These are phyloP conservation scores for Lepidium didymum DNA, from an alignment of 345 rosid genomes.

Conservation along the genomic window DNA sequence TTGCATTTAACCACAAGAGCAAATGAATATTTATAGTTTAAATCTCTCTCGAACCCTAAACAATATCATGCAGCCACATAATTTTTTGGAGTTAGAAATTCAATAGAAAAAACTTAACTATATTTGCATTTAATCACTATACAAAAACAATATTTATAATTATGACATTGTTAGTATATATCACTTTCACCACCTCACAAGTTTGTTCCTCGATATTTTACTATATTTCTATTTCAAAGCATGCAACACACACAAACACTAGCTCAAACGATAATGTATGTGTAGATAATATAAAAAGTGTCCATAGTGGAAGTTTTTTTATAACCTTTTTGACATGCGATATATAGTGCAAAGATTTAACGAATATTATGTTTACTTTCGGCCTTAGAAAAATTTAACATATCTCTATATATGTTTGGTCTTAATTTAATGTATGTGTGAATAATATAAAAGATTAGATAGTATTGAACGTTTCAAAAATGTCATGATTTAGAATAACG, in stretches of 20 bases:
- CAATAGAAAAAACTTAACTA: too few species aligned
- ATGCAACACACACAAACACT: constrained; percentile 6
- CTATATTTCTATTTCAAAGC: neutral
- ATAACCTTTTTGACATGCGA: neutral
- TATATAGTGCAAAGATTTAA: neutral
- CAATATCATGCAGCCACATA: too few species aligned
- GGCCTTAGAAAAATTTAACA: neutral
- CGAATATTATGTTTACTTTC: constrained; percentile 3
- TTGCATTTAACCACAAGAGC: too few species aligned
- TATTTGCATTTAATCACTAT: too few species aligned
- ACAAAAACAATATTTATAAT: too few species aligned
- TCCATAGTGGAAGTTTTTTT: neutral
- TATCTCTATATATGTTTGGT: neutral
- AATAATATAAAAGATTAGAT: neutral
- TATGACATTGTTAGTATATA: neutral
- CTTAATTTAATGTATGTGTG: neutral
- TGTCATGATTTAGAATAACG: constrained; percentile 20
- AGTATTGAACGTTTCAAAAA: constrained; percentile 27
- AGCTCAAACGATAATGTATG: neutral
- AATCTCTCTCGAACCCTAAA: too few species aligned
- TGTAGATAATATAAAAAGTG: neutral
- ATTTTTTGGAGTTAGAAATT: too few species aligned
- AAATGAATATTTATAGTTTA: too few species aligned
- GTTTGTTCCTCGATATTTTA: neutral
- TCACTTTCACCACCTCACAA: neutral